Evolutionary conservation across 2,329 filamentous ascomycete species (phyloP), one percentile per base, ranked within the genome.

Genomic region (Gremmenia infestans): DNA sequence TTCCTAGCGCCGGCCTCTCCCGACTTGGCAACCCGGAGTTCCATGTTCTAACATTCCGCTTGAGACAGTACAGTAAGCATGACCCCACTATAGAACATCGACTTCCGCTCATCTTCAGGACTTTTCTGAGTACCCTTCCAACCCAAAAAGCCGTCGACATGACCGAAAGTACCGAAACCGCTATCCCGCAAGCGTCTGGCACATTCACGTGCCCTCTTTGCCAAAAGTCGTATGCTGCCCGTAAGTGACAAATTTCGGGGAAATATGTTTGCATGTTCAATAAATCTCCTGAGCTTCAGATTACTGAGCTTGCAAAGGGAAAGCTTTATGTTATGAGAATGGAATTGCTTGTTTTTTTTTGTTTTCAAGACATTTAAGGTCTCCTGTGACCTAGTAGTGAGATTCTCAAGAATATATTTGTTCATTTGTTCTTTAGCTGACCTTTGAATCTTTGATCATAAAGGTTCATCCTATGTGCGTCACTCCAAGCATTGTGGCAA

Each of bases 401-500:
- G 28, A 32, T 9, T 28, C 28, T 22, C 22, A 7, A 25, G 7
- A 12, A 32, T 32, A 32, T 12, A 32, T 32, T 25, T 25, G 28
- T 5, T 12, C 3, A 12, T 11, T 12, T 12, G 28, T 12, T 12
- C 9, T 32, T 32, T 32, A 32, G 28, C 14, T 42, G 39, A 28
- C 14, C 11, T 32, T 46, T 25, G 12, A 45, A 15, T 52, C 40
- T 37, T 19, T 14, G 6, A 40, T 22, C 32, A 14, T 39, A 35
- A 52, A 52, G 53, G 48, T 4, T 55, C 49, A 37, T 55, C 53
- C 17, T 55, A 46, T 47, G 42, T 45, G 15, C 42, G 53, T 15
- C 53, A 55, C 49, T 52, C 53, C 23, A 55, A 43, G 37, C 53
- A 55, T 25, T 55, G 53, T 39, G 48, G 42, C 40, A 17, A 36